phyloP scores from a whole-genome alignment of 768 basidiomycete species.

The Wakefieldia striispora region DNA sequence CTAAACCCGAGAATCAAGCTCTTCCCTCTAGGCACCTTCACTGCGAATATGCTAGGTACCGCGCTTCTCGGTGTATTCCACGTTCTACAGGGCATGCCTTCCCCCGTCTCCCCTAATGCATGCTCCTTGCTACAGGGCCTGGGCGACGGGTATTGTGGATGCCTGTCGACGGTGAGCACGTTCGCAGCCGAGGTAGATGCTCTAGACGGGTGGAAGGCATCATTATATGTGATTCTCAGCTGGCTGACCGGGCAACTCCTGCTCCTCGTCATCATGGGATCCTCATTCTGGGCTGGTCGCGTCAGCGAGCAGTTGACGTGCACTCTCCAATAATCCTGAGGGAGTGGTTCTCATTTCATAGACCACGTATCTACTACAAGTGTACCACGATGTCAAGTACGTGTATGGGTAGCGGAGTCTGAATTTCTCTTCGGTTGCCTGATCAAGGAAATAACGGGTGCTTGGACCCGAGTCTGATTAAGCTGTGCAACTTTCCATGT shows the following conservation, averaged over 20 bases:
- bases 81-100: constrained; percentile 57
- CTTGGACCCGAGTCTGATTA: constrained; percentile 23
- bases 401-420: constrained; percentile 26
- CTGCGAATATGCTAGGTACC: constrained; percentile 76
- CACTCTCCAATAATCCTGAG: constrained; percentile 32
- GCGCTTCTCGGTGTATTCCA: constrained; percentile 74
- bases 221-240: constrained; percentile 67
- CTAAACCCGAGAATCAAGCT: constrained; percentile 64
- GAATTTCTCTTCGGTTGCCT: constrained; percentile 25
- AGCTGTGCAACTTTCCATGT: constrained; percentile 33
- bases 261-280: constrained; percentile 70
- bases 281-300: constrained; percentile 52
- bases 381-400: not conserved
- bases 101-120: constrained; percentile 42
- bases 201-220: constrained; percentile 55
- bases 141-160: constrained; percentile 91
- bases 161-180: constrained; percentile 91
- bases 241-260: constrained; percentile 68
- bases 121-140: constrained; percentile 82
- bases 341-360: not conserved
- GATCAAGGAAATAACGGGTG: constrained; percentile 21
- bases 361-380: not conserved
- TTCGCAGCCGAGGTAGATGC: constrained; percentile 78
- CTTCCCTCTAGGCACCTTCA: constrained; percentile 78
- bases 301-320: constrained; percentile 51